A percentile compares a stretch with the other conserved stretches of the same genome.
Conservation (phyloP, 2,329 filamentous ascomycete species). For the Cercospora zeina region DNA sequence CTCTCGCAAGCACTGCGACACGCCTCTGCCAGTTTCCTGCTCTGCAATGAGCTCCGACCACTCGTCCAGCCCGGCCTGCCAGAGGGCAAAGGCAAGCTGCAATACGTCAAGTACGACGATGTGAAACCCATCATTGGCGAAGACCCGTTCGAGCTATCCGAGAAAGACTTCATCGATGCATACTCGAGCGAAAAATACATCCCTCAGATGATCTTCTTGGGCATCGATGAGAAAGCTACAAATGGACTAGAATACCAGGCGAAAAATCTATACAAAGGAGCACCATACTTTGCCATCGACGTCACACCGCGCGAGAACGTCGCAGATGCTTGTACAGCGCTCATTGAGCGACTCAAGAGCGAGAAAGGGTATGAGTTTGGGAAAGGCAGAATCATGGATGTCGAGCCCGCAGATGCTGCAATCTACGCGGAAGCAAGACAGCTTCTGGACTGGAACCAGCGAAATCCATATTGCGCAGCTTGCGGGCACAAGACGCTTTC, state of each 20-base stretch:
- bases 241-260: constrained; percentile 63
- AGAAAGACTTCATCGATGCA: constrained; percentile 69
- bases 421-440: constrained; percentile 88
- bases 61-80: constrained; percentile 53
- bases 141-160: constrained; percentile 68
- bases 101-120: constrained; percentile 68
- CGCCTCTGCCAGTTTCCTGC: constrained; percentile 68
- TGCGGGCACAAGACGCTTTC: constrained; percentile 83
- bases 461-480: constrained; percentile 87
- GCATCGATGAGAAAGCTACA: constrained; percentile 67
- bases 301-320: constrained; percentile 67
- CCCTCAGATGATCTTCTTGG: constrained; percentile 80
- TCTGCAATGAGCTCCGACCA: constrained; percentile 76
- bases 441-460: constrained; percentile 88
- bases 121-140: constrained; percentile 69
- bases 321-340: constrained; percentile 61
- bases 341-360: constrained; percentile 59
- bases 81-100: constrained; percentile 53
- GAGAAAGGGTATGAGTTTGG: constrained; percentile 65
- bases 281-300: constrained; percentile 87
- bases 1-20: constrained; percentile 66
- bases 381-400: constrained; percentile 61
- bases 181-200: constrained; percentile 70
- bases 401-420: constrained; percentile 68
- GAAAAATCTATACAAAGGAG: constrained; percentile 67